Base-by-base conservation (phyloP, 331 rosid species). In the Ulmus americana region DNA sequence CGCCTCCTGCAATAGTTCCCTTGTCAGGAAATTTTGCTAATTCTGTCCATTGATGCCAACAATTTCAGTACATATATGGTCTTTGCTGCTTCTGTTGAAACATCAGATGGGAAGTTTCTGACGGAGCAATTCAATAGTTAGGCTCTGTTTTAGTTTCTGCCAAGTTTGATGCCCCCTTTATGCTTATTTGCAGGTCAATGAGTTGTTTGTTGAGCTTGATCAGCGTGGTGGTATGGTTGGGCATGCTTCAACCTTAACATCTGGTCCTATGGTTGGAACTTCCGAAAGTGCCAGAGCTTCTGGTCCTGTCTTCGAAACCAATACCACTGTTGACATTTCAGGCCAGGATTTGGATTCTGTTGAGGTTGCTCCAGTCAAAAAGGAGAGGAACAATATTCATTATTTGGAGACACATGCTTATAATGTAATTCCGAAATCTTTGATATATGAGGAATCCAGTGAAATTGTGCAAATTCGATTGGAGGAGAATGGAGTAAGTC, bases 381-480 rank as follows among this genome's bases (percentile, higher is more conserved):
- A 40, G 68, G 82, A 65, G 47, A 59, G 67, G 8, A 68, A 55
- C 20, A 55, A 68, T 41, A 22, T 48, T 15, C 70, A 76, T 48
- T 60, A 70, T 5, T 41, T 65, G 60, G 58, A 68, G 18, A 41
- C 20, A 45, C 67, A 71, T 52, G 74, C 12, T 39, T 47, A 52
- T 51, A 64, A 74, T 52, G 55, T 49, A 40, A 47, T 51, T 9
- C 18, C 66, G 45, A 69, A 41, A 61, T 50, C 71, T 44, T 55
- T 52, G 59, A 44, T 51, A 70, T 68, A 82, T 1, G 79, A 81
- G 62, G 83, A 61, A 39, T 10, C 74, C 16, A 83, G 81, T 61
- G 95, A 85, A 74, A 94, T 89, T 46, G 84, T 85, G 78, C 90
- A 79, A 79, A 81, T 85, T 72, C 85, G 85, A 0, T 73, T 84